Conservation (phyloP, 164 flowering plant genomes). For the Vitis riparia region DNA sequence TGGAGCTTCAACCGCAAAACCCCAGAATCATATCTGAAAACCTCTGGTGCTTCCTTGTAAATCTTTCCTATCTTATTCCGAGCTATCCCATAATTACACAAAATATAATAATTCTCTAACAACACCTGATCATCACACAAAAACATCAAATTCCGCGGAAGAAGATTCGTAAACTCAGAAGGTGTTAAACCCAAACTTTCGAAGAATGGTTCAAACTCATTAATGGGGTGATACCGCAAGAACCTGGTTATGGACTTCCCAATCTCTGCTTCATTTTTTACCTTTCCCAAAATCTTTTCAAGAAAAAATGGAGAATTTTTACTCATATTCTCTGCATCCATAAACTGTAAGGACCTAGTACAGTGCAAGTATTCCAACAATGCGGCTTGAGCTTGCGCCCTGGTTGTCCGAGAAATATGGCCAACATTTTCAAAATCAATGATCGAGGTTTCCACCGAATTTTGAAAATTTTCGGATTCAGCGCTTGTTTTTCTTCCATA, state of each 20-base stretch:
- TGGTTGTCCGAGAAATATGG: not conserved
- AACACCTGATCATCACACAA: constrained; percentile 57
- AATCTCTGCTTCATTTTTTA: constrained; percentile 32
- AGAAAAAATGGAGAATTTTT: constrained; percentile 65
- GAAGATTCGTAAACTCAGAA: constrained; percentile 31
- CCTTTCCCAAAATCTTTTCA: constrained; percentile 34
- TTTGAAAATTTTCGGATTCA: constrained; percentile 3
- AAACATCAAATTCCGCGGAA: constrained; percentile 59
- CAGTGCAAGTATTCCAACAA: constrained; percentile 66
- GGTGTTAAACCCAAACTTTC: constrained; percentile 81
- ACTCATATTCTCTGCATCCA: constrained; percentile 75
- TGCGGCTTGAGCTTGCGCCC: constrained; percentile 49
- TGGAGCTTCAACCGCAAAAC: constrained; percentile 45
- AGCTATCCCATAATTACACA: constrained; percentile 64
- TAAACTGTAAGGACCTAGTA: constrained; percentile 55
- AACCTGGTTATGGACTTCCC: constrained; percentile 41
- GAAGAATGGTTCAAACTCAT: constrained; percentile 87
- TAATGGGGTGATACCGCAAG: constrained; percentile 71
- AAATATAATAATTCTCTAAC: constrained; percentile 55
- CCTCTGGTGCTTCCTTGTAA: constrained; percentile 49
- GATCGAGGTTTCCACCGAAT: not conserved
- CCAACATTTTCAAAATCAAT: not conserved
- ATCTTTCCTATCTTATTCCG: constrained; percentile 64
- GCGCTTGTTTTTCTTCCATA: constrained; percentile 14
- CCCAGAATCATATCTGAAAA: constrained; percentile 50